A percentile compares a stretch with the other conserved stretches of the same genome.
Evolutionary conservation across 1,284 basidiomycete genomes (phyloP).

Genomic region (Blastosporella zonata): DNA sequence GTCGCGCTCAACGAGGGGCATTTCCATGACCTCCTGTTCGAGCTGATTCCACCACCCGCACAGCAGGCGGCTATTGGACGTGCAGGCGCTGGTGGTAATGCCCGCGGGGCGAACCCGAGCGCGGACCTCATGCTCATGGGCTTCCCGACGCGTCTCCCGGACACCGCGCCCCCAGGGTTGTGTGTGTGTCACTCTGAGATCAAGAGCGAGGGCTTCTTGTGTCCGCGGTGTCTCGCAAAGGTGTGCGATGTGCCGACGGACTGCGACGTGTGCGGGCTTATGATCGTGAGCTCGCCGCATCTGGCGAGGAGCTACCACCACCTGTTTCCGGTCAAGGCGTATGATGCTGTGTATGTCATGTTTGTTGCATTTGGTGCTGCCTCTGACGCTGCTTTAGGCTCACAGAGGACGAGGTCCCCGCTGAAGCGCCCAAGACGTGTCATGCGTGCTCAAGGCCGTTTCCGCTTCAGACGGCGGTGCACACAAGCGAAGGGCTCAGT

Average conservation of each 20-base stretch:
- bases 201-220: slow-evolving; percentile 89
- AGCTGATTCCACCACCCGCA: slow-evolving; percentile 93
- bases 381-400: slow-evolving; percentile 4
- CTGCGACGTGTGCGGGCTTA: slow-evolving; percentile 94
- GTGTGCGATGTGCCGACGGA: slow-evolving; percentile 98
- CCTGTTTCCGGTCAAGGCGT: slow-evolving; percentile 86
- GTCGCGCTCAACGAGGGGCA: slow-evolving; percentile 98
- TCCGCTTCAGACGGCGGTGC: slow-evolving; percentile 14
- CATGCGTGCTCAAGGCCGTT: slow-evolving; percentile 21
- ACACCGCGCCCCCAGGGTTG: slow-evolving; percentile 76
- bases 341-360: slow-evolving; percentile 71
- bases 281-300: slow-evolving; percentile 97
- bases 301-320: slow-evolving; percentile 95
- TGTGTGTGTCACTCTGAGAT: slow-evolving; percentile 94
- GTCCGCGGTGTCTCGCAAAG: slow-evolving; percentile 89
- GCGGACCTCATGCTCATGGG: slow-evolving; percentile 99
- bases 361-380: background rate
- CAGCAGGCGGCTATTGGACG: slow-evolving; percentile 58
- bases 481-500: slow-evolving; percentile 19
- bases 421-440: slow-evolving; percentile 12
- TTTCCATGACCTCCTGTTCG: slow-evolving; percentile 93
- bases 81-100: slow-evolving; percentile 39
- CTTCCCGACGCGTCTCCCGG: slow-evolving; percentile 90
- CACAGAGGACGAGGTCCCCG: slow-evolving; percentile 3
- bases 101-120: slow-evolving; percentile 50